Base-by-base conservation (phyloP, 2,329 filamentous ascomycete genomes). In the Acephala macrosclerotiorum region DNA sequence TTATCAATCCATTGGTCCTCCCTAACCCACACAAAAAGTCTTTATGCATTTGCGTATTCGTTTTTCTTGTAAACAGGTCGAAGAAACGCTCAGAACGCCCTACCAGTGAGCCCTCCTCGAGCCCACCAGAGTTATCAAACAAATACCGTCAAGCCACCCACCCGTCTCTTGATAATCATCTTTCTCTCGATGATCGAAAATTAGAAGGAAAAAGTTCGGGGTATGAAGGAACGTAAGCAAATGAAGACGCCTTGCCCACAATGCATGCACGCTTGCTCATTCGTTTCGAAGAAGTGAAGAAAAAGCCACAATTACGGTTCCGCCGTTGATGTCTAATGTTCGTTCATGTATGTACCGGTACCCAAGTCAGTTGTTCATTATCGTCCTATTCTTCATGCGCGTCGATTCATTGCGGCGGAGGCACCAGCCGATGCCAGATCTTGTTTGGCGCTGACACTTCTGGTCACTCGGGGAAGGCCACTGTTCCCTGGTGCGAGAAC, bases 401-500 rank as follows among this genome's bases (percentile, higher is more conserved):
- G 68, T 62, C 85, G 82, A 73, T 79, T 84, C 86, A 89, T 89
- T 65, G 86, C 87, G 55, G 81, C 85, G 26, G 83, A 84, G 35
- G 87, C 87, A 58, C 86, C 86, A 25, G 84, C 86, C 16, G 86
- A 83, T 18, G 87, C 87, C 40, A 88, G 76, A 71, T 89, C 87
- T 69, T 86, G 87, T 63, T 40, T 40, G 18, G 80, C 83, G 72
- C 87, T 89, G 67, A 82, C 84, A 63, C 79, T 87, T 69, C 87
- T 83, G 7, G 87, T 82, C 6, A 85, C 86, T 58, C 87, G 81
- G 20, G 87, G 87, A 18, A 89, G 79, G 60, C 79, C 81, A 76
- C 87, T 89, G 42, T 77, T 75, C 16, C 78, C 79, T 12, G 68
- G 61, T 12, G 66, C 64, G 68, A 66, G 36, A 68, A 75, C 77